Evolutionary conservation across 1,284 basidiomycete species (phyloP), one percentile per base, ranked within the genome.

Genomic region (Trichosporon inkin): DNA sequence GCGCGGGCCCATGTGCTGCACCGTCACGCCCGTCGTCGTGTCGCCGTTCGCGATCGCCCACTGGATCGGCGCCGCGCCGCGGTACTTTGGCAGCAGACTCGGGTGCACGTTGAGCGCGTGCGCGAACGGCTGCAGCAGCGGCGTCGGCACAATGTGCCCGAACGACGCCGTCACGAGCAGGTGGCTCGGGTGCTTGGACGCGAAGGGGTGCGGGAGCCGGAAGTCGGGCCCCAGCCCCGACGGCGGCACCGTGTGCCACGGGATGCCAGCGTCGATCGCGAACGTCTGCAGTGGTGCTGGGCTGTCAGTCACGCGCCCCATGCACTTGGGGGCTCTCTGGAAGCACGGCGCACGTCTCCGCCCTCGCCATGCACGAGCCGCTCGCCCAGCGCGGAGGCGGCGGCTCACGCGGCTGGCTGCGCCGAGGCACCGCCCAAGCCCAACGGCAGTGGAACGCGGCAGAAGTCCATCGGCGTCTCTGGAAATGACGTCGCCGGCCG

Each of bases 31-130:
- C 1, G 87, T 88, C 60, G 82, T 80, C 13, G 71, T 66, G 54
- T 84, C 83, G 0, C 83, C 83, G 59, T 86, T 84, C 6, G 88
- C 79, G 38, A 99, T 81, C 0, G 88, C 83, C 76, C 88, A 90
- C 73, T 98, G 95, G 37, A 98, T 89, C 0, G 94, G 95, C 1
- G 93, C 90, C 0, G 95, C 87, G 0, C 95, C 95, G 22, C 93
- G 85, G 75, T 92, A 92, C n/a, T 82, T 78, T 0, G 94, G 95
- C 20, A 98, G 82, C 0, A 93, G 79, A 17, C 92, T 95, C 0
- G 94, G 93, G 70, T 99, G 95, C 4, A 98, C 84, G 71, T 98
- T 97, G 41, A 99, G 80, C n/a, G 87, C 80, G 55, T 86, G 84
- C 0, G 82, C 80, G 68, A 96, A 96, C 28, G 81, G 78, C n/a